Percentiles rank a stretch among this genome's conserved stretches.
Evolutionary conservation across 1,284 basidiomycete species (phyloP).

Genomic region (Hymenochaete sp.): DNA sequence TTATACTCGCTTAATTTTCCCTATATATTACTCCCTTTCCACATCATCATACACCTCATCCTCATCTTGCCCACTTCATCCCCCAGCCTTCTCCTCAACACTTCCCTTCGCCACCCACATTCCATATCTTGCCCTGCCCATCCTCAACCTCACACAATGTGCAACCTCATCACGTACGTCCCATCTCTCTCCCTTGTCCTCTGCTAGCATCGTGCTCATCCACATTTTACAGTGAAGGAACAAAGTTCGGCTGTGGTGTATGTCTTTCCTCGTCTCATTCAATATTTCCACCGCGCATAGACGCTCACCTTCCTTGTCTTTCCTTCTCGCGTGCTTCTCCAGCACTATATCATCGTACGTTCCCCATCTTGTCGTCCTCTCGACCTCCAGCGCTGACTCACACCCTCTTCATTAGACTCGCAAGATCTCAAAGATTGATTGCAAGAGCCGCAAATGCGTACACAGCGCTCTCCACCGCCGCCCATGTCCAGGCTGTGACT

Average conservation of each 20-base stretch:
- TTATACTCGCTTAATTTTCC: too few relatives aligned
- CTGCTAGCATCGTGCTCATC: conserved; percentile 14
- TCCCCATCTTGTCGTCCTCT: conserved; percentile 3
- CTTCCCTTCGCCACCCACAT: conserved; percentile 7
- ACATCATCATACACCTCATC: conserved; percentile 18
- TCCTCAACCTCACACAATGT: conserved; percentile 38
- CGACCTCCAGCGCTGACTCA: conserved; percentile 15
- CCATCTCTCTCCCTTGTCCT: conserved; percentile 14
- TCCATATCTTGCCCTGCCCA: conserved; percentile 8
- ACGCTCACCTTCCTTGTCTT: conserved; percentile 13
- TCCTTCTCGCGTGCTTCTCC: conserved; percentile 19
- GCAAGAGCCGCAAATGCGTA: conserved; percentile 47
- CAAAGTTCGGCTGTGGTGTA: conserved; percentile 65
- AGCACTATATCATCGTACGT: conserved; percentile 49
- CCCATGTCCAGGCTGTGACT: conserved; percentile 47
- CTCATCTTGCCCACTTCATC: not conserved
- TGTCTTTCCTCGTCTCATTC: conserved; percentile 35
- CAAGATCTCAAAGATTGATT: conserved; percentile 54
- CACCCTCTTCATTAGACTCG: conserved; percentile 36
- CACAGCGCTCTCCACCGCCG: conserved; percentile 45
- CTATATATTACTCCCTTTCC: too few relatives aligned
- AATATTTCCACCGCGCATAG: too few relatives aligned
- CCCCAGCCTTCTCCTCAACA: conserved; percentile 2
- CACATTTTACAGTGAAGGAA: conserved; percentile 51
- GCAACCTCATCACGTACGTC: conserved; percentile 63